phyloP scores from a whole-genome alignment of 257 asterid genomes.

The Salvia miltiorrhiza region DNA sequence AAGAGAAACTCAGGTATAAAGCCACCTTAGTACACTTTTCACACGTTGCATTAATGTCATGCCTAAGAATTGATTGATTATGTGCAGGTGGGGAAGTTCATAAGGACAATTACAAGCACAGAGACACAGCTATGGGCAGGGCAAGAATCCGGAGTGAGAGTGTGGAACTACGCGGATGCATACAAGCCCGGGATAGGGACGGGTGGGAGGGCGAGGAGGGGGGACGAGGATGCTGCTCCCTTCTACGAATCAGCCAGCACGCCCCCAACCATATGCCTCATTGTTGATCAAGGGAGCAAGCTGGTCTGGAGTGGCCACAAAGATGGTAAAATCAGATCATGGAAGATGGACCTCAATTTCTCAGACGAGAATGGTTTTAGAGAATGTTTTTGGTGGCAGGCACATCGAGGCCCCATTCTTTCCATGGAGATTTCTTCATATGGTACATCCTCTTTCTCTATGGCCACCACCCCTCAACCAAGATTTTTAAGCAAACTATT shows the following conservation, averaged over 20 bases:
- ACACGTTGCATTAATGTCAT: too few species aligned
- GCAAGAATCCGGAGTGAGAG: slow-evolving; percentile 88
- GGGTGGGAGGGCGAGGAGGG: slow-evolving; percentile 70
- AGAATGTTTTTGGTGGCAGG: slow-evolving; percentile 93
- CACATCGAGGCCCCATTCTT: slow-evolving; percentile 82
- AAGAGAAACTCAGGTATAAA: slow-evolving; percentile 66
- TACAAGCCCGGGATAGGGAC: slow-evolving; percentile 64
- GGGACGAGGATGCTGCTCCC: slow-evolving; percentile 95
- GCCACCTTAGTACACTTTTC: too few species aligned
- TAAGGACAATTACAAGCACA: slow-evolving; percentile 79
- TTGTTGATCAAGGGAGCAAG: slow-evolving; percentile 76
- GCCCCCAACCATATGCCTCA: slow-evolving; percentile 62
- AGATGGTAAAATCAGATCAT: slow-evolving; percentile 85
- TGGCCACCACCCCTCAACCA: too few species aligned
- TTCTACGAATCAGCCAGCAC: slow-evolving; percentile 67
- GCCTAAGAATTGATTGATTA: too few species aligned
- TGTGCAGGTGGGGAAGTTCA: slow-evolving; percentile 68
- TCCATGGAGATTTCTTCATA: slow-evolving; percentile 69
- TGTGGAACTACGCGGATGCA: slow-evolving; percentile 79
- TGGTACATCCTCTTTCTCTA: slow-evolving; percentile 43
- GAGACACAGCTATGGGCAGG: slow-evolving; percentile 91
- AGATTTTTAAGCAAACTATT: too few species aligned
- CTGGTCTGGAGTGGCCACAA: slow-evolving; percentile 93
- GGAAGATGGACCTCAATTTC: slow-evolving; percentile 77
- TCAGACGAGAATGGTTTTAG: slow-evolving; percentile 53